Percentiles rank a stretch among this genome's conserved stretches.
Conservation (phyloP, 495 filamentous ascomycete species). For the Rostrohypoxylon terebratum region DNA sequence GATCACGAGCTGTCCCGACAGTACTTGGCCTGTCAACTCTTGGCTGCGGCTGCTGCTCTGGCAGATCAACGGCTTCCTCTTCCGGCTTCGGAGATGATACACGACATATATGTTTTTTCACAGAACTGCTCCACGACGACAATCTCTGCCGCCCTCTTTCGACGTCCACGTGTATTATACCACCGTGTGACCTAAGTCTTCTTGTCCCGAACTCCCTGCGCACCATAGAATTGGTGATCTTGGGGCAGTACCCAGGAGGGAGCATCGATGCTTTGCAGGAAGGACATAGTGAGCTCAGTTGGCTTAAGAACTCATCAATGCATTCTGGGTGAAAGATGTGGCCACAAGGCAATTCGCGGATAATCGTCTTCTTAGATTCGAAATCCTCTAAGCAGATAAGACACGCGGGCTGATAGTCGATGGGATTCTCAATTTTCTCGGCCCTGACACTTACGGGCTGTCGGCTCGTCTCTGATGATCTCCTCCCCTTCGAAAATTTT, state of each 20-base stretch:
- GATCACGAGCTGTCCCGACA: slow-evolving; percentile 35
- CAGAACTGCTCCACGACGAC: slow-evolving; percentile 41
- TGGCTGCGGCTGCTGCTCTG: slow-evolving; percentile 36
- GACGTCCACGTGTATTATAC: slow-evolving; percentile 37
- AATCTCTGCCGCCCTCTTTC: slow-evolving; percentile 38
- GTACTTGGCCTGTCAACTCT: slow-evolving; percentile 21
- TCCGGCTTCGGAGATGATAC: slow-evolving; percentile 33
- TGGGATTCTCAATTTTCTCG: slow-evolving; percentile 47
- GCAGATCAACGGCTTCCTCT: slow-evolving; percentile 40
- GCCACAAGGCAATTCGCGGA: slow-evolving; percentile 86
- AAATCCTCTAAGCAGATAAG: slow-evolving; percentile 90
- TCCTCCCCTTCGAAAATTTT: slow-evolving; percentile 28
- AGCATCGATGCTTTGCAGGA: slow-evolving; percentile 85
- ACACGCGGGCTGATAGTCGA: slow-evolving; percentile 77
- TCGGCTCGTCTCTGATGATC: slow-evolving; percentile 41
- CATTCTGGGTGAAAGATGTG: slow-evolving; percentile 94
- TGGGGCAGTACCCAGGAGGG: slow-evolving; percentile 71
- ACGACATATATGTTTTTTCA: slow-evolving; percentile 42
- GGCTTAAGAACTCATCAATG: slow-evolving; percentile 80
- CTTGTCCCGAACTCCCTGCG: slow-evolving; percentile 72
- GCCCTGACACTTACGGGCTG: slow-evolving; percentile 23
- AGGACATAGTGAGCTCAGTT: slow-evolving; percentile 83
- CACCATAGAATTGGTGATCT: slow-evolving; percentile 86
- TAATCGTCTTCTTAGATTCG: slow-evolving; percentile 70
- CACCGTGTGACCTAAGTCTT: slow-evolving; percentile 53